Evolutionary conservation across 371 early-diverging fungal genomes (phyloP).

Genomic region (Rhizopus delemar): DNA sequence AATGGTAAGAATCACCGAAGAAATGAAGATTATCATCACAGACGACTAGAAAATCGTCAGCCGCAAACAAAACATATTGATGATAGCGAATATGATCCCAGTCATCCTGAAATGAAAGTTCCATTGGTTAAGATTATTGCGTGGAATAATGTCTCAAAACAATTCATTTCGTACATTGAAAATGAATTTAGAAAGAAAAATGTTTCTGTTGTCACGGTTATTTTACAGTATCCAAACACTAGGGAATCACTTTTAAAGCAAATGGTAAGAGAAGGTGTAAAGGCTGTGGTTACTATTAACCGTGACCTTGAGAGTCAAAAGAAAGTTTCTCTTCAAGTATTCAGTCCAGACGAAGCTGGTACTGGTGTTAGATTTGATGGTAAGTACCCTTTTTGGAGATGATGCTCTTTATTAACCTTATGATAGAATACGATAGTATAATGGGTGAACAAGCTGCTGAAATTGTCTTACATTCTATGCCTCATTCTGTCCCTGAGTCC

Average conservation of each 20-base stretch:
- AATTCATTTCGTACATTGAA: slow-evolving; percentile 16
- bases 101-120: slow-evolving; percentile 1
- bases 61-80: not conserved
- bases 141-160: slow-evolving; percentile 16
- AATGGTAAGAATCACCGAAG: slow-evolving; percentile 1
- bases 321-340: slow-evolving; percentile 29
- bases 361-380: slow-evolving; percentile 31
- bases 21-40: not conserved
- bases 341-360: slow-evolving; percentile 16
- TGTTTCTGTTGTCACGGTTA: slow-evolving; percentile 18
- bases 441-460: slow-evolving; percentile 4
- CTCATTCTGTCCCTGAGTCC: slow-evolving; percentile 1
- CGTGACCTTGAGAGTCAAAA: slow-evolving; percentile 10
- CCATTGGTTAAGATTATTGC: slow-evolving; percentile 22
- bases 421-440: slow-evolving; percentile 32
- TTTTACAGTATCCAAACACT: slow-evolving; percentile 11
- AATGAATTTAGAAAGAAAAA: slow-evolving; percentile 13
- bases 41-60: slow-evolving; percentile 1
- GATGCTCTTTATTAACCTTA: not conserved
- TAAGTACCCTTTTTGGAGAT: slow-evolving; percentile 5
- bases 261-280: slow-evolving; percentile 33
- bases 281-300: slow-evolving; percentile 27
- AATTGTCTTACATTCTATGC: slow-evolving; percentile 2
- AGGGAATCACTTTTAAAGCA: slow-evolving; percentile 22
- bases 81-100: slow-evolving; percentile 2